phyloP scores from a whole-genome alignment of 2,329 filamentous ascomycete species.

The Epichloe sp. region DNA sequence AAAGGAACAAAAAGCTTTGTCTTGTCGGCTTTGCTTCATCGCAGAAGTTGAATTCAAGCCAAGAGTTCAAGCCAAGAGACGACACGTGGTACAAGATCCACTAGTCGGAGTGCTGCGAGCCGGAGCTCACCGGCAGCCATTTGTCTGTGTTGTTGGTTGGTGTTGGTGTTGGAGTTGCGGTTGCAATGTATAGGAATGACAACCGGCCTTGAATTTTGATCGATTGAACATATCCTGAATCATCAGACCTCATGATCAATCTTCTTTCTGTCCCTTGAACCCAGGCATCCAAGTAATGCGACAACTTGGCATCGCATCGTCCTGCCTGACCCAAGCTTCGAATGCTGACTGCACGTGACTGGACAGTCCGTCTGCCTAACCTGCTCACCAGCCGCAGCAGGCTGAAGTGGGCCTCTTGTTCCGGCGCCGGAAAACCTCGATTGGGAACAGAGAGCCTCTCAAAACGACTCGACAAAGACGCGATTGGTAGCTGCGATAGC shows the following conservation, averaged over 20 bases:
- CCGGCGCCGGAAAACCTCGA: constrained; percentile 12
- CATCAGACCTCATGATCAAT: no score
- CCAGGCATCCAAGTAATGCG: background rate
- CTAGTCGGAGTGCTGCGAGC: background rate
- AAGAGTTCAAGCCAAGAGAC: background rate
- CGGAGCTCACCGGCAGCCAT: background rate
- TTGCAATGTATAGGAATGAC: background rate
- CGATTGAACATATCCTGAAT: no score
- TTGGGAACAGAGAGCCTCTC: constrained; percentile 5
- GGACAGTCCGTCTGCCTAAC: background rate
- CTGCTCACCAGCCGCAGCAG: background rate
- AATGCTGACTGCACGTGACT: constrained; percentile 1
- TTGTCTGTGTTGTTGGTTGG: no score
- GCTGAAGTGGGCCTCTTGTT: constrained; percentile 1
- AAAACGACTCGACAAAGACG: constrained; percentile 7
- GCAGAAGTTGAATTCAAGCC: background rate
- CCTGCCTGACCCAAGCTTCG: background rate
- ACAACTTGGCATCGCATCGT: no score
- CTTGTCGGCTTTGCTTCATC: background rate
- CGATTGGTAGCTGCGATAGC: constrained; percentile 10
- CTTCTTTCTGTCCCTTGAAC: background rate
- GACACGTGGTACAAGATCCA: background rate
- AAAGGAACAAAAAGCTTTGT: background rate
- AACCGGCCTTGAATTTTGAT: no score
- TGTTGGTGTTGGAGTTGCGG: background rate